A percentile compares a stretch with the other conserved stretches of the same genome.
Conservation (phyloP, 2,329 filamentous ascomycete genomes). For the Dothideomycetidae sp. region DNA sequence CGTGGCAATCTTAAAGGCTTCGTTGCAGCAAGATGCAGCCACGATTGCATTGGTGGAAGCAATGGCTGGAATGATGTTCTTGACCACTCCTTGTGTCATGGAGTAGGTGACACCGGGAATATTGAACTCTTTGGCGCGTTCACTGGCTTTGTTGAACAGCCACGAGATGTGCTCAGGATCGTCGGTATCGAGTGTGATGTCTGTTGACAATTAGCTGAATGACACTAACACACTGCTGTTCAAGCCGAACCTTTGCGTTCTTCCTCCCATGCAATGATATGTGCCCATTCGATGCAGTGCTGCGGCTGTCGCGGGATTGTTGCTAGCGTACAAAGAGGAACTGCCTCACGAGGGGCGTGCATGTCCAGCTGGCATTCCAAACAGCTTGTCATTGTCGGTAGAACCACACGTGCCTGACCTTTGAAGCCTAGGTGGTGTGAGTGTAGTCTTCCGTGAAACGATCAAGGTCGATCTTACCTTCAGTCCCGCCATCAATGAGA, state of each 20-base stretch:
- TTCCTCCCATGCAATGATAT: constrained; percentile 90
- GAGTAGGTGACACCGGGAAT: constrained; percentile 90
- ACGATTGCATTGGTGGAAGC: constrained; percentile 96
- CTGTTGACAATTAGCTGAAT: constrained; percentile 24
- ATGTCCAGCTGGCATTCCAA: constrained; percentile 98
- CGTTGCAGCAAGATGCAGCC: constrained; percentile 88
- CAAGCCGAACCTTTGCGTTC: constrained; percentile 30
- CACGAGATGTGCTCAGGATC: constrained; percentile 96
- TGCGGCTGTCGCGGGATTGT: constrained; percentile 94
- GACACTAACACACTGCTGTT: no score
- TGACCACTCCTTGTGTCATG: constrained; percentile 92
- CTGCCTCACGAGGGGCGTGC: constrained; percentile 92
- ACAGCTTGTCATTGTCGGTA: constrained; percentile 86
- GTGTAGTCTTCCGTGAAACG: background rate
- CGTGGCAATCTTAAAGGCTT: constrained; percentile 88
- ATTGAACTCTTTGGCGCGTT: constrained; percentile 72
- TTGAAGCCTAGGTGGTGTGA: constrained; percentile 56
- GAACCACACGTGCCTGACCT: constrained; percentile 81
- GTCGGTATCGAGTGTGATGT: constrained; percentile 80
- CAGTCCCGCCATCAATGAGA: constrained; percentile 88
- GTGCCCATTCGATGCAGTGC: constrained; percentile 97
- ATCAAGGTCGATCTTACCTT: constrained; percentile 41
- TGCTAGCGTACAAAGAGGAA: constrained; percentile 89
- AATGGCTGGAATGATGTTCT: constrained; percentile 98
- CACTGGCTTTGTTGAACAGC: constrained; percentile 75